These are phyloP conservation scores for Saposhnikovia divaricata DNA, from an alignment of 129 eudicot species.

Conservation along the genomic window DNA sequence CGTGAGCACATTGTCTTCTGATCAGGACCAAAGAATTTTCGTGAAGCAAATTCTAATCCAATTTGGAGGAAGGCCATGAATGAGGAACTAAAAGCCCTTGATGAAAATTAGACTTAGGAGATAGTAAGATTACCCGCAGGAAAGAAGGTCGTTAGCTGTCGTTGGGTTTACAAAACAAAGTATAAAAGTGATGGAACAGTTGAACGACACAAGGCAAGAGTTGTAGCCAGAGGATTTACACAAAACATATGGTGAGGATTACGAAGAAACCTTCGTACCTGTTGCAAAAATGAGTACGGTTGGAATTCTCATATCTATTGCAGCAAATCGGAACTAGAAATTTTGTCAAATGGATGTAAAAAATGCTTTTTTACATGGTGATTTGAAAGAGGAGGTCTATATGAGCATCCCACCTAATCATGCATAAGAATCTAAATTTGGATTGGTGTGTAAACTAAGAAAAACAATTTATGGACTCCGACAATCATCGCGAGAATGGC, in stretches of 20 bases:
- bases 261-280: background rate
- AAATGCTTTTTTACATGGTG: no score
- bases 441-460: background rate
- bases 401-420: background rate
- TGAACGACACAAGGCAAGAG: background rate
- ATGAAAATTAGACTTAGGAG: background rate
- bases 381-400: no score
- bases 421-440: background rate
- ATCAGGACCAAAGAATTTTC: no score
- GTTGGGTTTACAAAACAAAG: background rate
- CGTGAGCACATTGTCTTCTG: no score
- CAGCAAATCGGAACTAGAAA: background rate
- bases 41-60: no score
- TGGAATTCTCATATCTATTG: background rate
- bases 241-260: background rate
- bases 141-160: background rate
- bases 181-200: background rate
- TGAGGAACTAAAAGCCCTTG: background rate
- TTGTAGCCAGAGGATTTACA: background rate
- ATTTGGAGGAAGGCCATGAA: background rate
- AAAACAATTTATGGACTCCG: background rate
- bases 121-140: background rate
- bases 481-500: background rate
- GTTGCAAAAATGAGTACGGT: no score
- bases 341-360: no score